Evolutionary conservation across 2,329 filamentous ascomycete species (phyloP), one percentile per base, ranked within the genome.

Genomic region (Blastomyces emzantsi): DNA sequence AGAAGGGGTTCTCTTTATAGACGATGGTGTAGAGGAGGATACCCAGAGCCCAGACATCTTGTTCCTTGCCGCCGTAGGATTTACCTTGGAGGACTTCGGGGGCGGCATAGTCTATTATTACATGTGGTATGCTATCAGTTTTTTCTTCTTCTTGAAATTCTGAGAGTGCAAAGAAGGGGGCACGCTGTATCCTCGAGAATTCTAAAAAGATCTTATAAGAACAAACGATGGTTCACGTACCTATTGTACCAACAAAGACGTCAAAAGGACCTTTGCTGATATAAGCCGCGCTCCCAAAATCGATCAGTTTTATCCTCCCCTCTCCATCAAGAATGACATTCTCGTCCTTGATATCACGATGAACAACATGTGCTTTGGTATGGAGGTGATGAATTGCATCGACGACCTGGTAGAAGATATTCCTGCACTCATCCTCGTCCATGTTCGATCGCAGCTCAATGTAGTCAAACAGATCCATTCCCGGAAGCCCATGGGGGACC

Each of bases 1-100:
- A 97, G 76, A 97, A 99, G 0, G 94, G 93, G 73, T 99, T 99
- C 78, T 99, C 94, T 79, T 97, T 99, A 83, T 99, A 99, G 72
- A 97, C 89, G 72, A 99, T 97, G 36, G 94, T 99, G 80, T 99
- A 99, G 17, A 99, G 85, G 33, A 99, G 83, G 71, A 99, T 97
- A 30, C 94, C 94, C 19, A 99, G 83, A 0, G 94, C 94, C 94
- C 94, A 99, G 39, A 99, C 92, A 73, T 99, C 94, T 80, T 99
- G 94, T 75, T 96, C 93, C 77, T 95, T 96, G 72, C 94, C 94
- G 68, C 89, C 86, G 77, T 99, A 99, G 19, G 92, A 89, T 70
- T 88, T 89, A 58, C 94, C 94, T 64, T 92, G 92, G 59, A 99
- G 83, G 62, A 99, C 94, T 79, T 99, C 94, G n/a, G 94, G 94